Base-by-base conservation (phyloP, 148 eudicot species). In the Bassia scoparia region DNA sequence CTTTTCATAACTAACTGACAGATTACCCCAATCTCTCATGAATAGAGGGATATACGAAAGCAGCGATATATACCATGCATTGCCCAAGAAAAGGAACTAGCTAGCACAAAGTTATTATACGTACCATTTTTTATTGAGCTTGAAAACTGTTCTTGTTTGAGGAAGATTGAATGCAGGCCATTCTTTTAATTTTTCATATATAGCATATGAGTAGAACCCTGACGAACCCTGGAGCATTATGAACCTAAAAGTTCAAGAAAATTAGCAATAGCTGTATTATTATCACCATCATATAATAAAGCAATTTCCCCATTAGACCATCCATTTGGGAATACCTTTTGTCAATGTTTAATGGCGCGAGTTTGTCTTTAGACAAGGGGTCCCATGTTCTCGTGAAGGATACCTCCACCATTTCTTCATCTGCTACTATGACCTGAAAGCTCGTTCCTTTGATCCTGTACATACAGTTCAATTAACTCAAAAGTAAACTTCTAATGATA, bases 371-470 rank as follows among this genome's bases (percentile, higher is more conserved):
- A 55, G 79, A 80, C 26, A 90, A 85, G 55, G 86, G 49, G 69
- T 90, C 87, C 99, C 99, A 96, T 73, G 82, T 81, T 82, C 89
- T 90, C 58, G 81, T 84, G 83, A 96, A 96, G 49, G 97, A 96
- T 9, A 96, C 69, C 77, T 96, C 99, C 20, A 96, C 84, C 78
- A 83, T 87, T 54, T 92, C 90, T 43, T 92, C 92, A 0, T 86
- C 80, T 66, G 90, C 81, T 60, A 80, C 74, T 62, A 88, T 77
- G 44, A 92, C 86, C 37, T 85, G 60, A 70, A 88, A 96, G n/a
- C 61, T 81, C 20, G 90, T 92, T 58, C 83, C 89, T 55, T 70
- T 70, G 54, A 93, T 86, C 81, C 98, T 93, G 83, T 84, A 75
- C 11, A 48, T 4, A 5, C 2, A 3, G 11, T 18, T 18, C 7